Evolutionary conservation across 176 grass and related monocot genomes (phyloP).

Genomic region (Ensete ventricosum): DNA sequence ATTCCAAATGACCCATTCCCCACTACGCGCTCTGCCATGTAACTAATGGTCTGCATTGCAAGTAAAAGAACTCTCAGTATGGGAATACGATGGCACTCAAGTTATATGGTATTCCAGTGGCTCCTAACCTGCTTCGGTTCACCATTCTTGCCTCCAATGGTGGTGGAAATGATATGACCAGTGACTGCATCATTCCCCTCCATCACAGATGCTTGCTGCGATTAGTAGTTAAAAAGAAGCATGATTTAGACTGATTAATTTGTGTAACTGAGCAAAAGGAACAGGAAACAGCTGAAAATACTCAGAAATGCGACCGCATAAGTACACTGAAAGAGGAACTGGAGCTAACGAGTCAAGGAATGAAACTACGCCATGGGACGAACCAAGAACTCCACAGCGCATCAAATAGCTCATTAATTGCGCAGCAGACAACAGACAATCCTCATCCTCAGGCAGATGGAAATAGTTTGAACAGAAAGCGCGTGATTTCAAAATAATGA

Average conservation of each 20-base stretch:
- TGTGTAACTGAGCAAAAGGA: background rate
- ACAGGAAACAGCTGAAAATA: background rate
- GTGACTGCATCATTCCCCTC: constrained; percentile 34
- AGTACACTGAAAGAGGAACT: too few relatives aligned
- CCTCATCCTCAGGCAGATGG: too few relatives aligned
- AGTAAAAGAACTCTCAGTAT: constrained; percentile 4
- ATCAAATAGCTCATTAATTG: too few relatives aligned
- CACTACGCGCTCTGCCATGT: constrained; percentile 39
- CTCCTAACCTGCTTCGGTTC: constrained; percentile 35
- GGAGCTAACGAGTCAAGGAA: too few relatives aligned
- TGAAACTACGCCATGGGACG: too few relatives aligned
- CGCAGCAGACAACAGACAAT: too few relatives aligned
- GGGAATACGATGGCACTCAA: background rate
- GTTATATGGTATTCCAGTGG: background rate
- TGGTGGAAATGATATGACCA: constrained; percentile 42
- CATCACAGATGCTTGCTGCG: constrained; percentile 29
- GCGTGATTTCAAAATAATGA: background rate
- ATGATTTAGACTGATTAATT: background rate
- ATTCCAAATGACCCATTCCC: constrained; percentile 37
- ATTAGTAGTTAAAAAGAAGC: background rate
- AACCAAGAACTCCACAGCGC: too few relatives aligned
- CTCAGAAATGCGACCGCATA: background rate
- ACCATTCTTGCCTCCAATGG: constrained; percentile 39
- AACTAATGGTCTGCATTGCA: constrained; percentile 29
- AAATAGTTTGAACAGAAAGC: too few relatives aligned